phyloP scores from a whole-genome alignment of 2,329 filamentous ascomycete species.

The Aspergillus aculeatus region DNA sequence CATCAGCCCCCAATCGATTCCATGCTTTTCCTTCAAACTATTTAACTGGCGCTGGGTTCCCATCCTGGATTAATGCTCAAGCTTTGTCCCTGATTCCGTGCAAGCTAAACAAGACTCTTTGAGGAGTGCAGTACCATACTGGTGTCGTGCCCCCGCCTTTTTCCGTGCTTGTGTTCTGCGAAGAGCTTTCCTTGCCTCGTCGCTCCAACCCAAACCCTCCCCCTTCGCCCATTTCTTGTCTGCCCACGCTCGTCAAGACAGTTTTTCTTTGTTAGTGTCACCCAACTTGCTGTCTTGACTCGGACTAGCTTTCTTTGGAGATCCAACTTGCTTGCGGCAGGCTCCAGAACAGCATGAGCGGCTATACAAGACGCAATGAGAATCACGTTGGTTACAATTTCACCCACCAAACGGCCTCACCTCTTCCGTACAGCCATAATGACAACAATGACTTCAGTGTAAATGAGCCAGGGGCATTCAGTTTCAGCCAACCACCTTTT shows the following conservation, averaged over 20 bases:
- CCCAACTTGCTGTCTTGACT: not conserved
- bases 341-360: conserved; percentile 32
- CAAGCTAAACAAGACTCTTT: not conserved
- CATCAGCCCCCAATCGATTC: not conserved
- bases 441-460: conserved; percentile 32
- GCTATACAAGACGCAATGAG: conserved; percentile 39
- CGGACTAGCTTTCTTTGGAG: not conserved
- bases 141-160: not conserved
- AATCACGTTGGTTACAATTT: conserved; percentile 37
- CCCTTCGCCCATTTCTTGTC: not conserved
- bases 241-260: not conserved
- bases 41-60: not conserved
- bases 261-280: not conserved
- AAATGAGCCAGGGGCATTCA: conserved; percentile 31
- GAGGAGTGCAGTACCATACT: not conserved
- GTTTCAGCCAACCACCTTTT: conserved; percentile 36
- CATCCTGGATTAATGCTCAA: not conserved
- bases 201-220: not conserved
- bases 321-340: not conserved
- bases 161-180: not conserved
- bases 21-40: not conserved
- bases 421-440: conserved; percentile 32
- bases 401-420: conserved; percentile 34
- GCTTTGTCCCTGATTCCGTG: not conserved
- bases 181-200: not conserved